Conservation (phyloP, 2,329 filamentous ascomycete species). For the Beauveria pseudobassiana region DNA sequence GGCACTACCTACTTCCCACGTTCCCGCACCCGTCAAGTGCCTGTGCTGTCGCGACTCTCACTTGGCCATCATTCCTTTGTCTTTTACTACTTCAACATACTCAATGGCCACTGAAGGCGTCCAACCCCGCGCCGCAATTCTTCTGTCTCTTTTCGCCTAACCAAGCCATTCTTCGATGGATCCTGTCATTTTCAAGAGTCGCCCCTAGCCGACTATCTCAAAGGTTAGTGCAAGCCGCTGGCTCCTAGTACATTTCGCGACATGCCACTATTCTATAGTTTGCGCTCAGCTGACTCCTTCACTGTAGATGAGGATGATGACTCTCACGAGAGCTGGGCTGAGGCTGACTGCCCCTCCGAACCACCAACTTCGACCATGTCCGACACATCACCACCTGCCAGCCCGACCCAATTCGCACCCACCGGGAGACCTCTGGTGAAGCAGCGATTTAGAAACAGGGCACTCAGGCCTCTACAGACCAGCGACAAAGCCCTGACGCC, state of each 20-base stretch:
- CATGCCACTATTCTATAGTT: neutral
- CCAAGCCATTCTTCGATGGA: slow-evolving; percentile 54
- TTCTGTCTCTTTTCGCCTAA: neutral
- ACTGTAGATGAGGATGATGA: slow-evolving; percentile 37
- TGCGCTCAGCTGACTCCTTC: slow-evolving; percentile 7
- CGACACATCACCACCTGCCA: slow-evolving; percentile 39
- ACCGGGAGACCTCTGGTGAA: slow-evolving; percentile 47
- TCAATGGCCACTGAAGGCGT: neutral
- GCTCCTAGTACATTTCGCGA: neutral
- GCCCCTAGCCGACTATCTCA: slow-evolving; percentile 81
- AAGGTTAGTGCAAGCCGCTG: slow-evolving; percentile 52
- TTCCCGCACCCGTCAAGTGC: neutral
- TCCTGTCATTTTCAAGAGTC: slow-evolving; percentile 79
- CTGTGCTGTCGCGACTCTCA: slow-evolving; percentile 1
- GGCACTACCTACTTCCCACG: neutral
- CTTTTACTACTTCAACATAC: neutral
- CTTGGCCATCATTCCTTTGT: slow-evolving; percentile 2
- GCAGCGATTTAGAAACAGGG: slow-evolving; percentile 44
- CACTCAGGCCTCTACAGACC: slow-evolving; percentile 32
- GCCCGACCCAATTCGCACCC: slow-evolving; percentile 47
- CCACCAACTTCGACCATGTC: slow-evolving; percentile 25
- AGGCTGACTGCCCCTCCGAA: slow-evolving; percentile 29
- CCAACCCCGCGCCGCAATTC: neutral
- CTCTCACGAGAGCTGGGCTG: slow-evolving; percentile 39
- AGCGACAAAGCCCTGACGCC: slow-evolving; percentile 29